Conservation (phyloP, 73 alveolate species). For the Blepharisma japonicum region DNA sequence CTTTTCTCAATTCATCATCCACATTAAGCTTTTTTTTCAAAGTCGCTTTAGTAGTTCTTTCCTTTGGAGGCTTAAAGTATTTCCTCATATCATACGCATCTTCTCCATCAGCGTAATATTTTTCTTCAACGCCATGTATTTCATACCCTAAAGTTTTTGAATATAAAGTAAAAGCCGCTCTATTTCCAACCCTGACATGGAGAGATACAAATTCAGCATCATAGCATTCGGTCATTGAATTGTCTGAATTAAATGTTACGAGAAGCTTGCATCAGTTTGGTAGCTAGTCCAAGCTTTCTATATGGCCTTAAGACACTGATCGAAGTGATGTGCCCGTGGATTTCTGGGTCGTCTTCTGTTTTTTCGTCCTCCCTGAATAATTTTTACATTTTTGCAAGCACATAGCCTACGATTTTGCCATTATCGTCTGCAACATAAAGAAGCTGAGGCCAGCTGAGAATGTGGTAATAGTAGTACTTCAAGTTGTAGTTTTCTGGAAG, state of each 20-base stretch:
- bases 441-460: slow-evolving; percentile 90
- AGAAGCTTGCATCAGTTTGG: slow-evolving; percentile 86
- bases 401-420: slow-evolving; percentile 88
- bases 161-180: slow-evolving; percentile 92
- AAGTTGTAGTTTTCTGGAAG: slow-evolving; percentile 95
- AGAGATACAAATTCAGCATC: slow-evolving; percentile 85
- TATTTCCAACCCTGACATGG: slow-evolving; percentile 89
- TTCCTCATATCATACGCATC: slow-evolving; percentile 96
- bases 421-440: slow-evolving; percentile 92
- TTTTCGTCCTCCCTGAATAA: slow-evolving; percentile 56
- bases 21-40: slow-evolving; percentile 5
- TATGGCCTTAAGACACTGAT: slow-evolving; percentile 87
- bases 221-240: slow-evolving; percentile 74
- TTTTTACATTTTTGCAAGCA: slow-evolving; percentile 58
- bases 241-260: slow-evolving; percentile 30
- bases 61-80: slow-evolving; percentile 56
- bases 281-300: slow-evolving; percentile 94
- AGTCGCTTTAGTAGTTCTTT: slow-evolving; percentile 19
- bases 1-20: no score
- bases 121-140: slow-evolving; percentile 65
- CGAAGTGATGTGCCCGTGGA: slow-evolving; percentile 95
- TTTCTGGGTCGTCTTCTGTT: slow-evolving; percentile 50
- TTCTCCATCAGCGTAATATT: slow-evolving; percentile 93
- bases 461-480: slow-evolving; percentile 92
- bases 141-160: slow-evolving; percentile 78